phyloP scores from a whole-genome alignment of 805 yeast genomes.

The Metschnikowia borealis region DNA sequence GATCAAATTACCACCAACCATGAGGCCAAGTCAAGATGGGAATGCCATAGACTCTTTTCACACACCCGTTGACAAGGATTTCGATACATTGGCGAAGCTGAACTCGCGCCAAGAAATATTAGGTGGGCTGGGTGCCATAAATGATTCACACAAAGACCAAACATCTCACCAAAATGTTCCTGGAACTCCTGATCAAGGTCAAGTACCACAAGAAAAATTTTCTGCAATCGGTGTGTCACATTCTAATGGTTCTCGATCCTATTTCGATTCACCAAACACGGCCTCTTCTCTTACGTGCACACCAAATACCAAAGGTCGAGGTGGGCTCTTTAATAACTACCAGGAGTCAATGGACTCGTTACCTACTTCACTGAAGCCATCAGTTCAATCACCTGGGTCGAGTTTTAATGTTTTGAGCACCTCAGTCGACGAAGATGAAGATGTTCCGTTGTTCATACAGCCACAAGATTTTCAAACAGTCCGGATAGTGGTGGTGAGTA shows the following conservation, averaged over 20 bases:
- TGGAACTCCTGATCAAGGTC: neutral
- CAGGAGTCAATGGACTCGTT: constrained; percentile 3
- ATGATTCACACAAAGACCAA: neutral
- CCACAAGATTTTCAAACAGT: constrained; percentile 56
- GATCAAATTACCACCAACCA: constrained; percentile 29
- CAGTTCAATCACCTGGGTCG: constrained; percentile 7
- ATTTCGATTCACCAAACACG: constrained; percentile 3
- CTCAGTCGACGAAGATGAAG: constrained; percentile 31
- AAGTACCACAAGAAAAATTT: neutral
- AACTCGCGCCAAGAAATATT: neutral
- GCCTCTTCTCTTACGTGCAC: neutral
- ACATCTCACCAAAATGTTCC: neutral
- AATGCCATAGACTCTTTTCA: neutral
- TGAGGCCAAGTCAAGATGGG: constrained; percentile 4
- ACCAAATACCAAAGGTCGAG: neutral
- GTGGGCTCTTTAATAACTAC: neutral
- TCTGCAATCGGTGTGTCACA: neutral
- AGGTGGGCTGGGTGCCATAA: neutral
- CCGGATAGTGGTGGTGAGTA: constrained; percentile 45
- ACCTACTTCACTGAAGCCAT: neutral
- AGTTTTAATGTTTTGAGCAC: constrained; percentile 16
- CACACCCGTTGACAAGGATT: neutral
- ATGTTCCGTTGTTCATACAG: constrained; percentile 50
- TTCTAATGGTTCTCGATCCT: constrained; percentile 1
- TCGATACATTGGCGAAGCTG: neutral